Evolutionary conservation across 306 rosid genomes (phyloP), one percentile per base, ranked within the genome.

Genomic region (Acmispon strigosus): DNA sequence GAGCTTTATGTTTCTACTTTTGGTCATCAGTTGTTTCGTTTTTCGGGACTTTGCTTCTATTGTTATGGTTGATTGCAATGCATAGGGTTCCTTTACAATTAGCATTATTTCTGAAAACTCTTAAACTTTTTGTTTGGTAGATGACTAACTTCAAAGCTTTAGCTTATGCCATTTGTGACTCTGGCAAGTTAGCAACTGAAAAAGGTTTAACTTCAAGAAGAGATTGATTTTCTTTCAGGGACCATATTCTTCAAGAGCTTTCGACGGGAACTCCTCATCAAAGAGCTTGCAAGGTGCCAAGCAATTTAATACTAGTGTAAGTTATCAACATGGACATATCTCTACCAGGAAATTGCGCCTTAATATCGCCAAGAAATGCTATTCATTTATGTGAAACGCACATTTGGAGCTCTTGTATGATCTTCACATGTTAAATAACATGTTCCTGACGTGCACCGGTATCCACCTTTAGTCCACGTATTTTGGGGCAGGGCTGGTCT

Each of bases 201-300:
- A 27, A 24, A 32, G 12, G 5, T 29, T 20, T 60, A 47, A 75
- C 50, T 37, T 71, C 36, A 59, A 53, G 16, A 14, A 61, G 57
- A 42, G 36, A 17, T 62, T 53, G 48, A 48, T 64, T 76, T 75
- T 74, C 72, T 76, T 80, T 69, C 90, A 90, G 98, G 85, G 86
- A 66, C 96, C 93, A 17, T 59, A 7, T 59, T 72, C 78, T 69
- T 73, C 84, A 47, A 63, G 74, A 65, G 27, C 73, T 62, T 64
- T 41, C 10, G 76, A 75, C 18, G 45, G 12, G 29, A 79, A 49
- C 65, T 68, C 84, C 61, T 69, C 83, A 59, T 66, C 81, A 3
- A 69, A 59, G 80, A 65, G 67, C 76, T 68, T 32, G 45, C 84
- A 39, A 29, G 84, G 71, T 69, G 79, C 39, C 12, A 17, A 34